phyloP scores from a whole-genome alignment of 2,329 filamentous ascomycete genomes.

The Myotisia sp. region DNA sequence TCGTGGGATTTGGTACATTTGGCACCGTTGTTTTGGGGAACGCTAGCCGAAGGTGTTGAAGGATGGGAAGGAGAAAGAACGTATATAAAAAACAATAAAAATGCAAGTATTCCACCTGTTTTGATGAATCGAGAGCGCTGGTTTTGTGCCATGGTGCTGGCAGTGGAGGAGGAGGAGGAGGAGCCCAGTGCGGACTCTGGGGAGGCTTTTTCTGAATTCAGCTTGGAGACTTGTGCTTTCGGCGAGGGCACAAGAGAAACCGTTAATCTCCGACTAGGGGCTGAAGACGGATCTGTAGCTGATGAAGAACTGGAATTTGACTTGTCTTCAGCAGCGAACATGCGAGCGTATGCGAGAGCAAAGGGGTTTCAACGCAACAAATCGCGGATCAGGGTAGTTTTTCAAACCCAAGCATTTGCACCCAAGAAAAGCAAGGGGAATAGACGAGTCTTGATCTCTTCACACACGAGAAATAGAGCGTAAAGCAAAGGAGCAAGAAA shows the following conservation, averaged over 20 bases:
- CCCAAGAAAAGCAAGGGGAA: too few species aligned
- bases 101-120: constrained; percentile 45
- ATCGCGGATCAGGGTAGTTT: too few species aligned
- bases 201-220: constrained; percentile 4
- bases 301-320: constrained; percentile 39
- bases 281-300: constrained; percentile 35
- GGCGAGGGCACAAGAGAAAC: constrained; percentile 24
- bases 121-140: constrained; percentile 48
- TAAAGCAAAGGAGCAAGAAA: too few species aligned
- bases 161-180: constrained; percentile 25
- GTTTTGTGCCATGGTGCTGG: constrained; percentile 53
- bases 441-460: too few species aligned
- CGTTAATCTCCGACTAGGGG: constrained; percentile 39
- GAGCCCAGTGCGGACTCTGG: constrained; percentile 18
- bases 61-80: constrained; percentile 34
- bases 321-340: constrained; percentile 43
- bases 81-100: constrained; percentile 44
- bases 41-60: constrained; percentile 7
- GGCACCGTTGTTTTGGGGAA: constrained; percentile 29
- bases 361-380: too few species aligned
- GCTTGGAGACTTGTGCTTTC: constrained; percentile 11
- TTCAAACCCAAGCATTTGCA: too few species aligned
- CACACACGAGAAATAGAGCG: too few species aligned
- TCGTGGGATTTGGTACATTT: constrained; percentile 74
- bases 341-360: too few species aligned